phyloP scores from a whole-genome alignment of 345 rosid genomes.

The Pelargonium nanum region DNA sequence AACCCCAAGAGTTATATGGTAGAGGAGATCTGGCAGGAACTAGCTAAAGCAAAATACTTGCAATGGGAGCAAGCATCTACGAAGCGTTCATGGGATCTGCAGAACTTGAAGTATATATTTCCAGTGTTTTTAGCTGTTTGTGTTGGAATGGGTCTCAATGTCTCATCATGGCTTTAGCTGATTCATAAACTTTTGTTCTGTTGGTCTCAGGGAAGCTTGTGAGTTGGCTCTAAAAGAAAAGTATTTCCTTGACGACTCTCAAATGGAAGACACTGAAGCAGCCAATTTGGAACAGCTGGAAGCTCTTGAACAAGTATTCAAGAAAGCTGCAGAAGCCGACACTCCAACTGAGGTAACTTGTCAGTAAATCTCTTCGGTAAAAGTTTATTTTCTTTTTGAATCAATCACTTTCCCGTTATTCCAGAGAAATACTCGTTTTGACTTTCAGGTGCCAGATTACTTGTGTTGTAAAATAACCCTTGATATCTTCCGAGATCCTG shows the following conservation, averaged over 20 bases:
- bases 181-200: not conserved
- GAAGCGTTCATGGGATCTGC: slow-evolving; percentile 59
- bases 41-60: slow-evolving; percentile 74
- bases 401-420: not conserved
- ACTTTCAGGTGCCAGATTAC: slow-evolving; percentile 73
- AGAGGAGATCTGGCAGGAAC: slow-evolving; percentile 87
- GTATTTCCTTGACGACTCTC: slow-evolving; percentile 34
- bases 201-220: slow-evolving; percentile 58
- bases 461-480: slow-evolving; percentile 84
- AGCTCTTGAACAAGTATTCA: slow-evolving; percentile 45
- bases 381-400: not conserved
- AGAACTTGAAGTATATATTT: slow-evolving; percentile 66
- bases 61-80: slow-evolving; percentile 67
- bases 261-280: slow-evolving; percentile 11
- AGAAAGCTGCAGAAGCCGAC: slow-evolving; percentile 61
- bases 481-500: slow-evolving; percentile 83
- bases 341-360: slow-evolving; percentile 45
- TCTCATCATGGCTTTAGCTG: not conserved
- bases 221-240: slow-evolving; percentile 66
- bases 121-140: slow-evolving; percentile 5
- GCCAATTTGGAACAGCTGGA: slow-evolving; percentile 39
- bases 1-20: slow-evolving; percentile 55
- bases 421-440: not conserved
- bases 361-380: not conserved
- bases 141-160: not conserved